A percentile compares a stretch with the other conserved stretches of the same genome.
phyloP scores from a whole-genome alignment of 192 early-diverging fungal genomes.

The Rhizophagus prolifer region DNA sequence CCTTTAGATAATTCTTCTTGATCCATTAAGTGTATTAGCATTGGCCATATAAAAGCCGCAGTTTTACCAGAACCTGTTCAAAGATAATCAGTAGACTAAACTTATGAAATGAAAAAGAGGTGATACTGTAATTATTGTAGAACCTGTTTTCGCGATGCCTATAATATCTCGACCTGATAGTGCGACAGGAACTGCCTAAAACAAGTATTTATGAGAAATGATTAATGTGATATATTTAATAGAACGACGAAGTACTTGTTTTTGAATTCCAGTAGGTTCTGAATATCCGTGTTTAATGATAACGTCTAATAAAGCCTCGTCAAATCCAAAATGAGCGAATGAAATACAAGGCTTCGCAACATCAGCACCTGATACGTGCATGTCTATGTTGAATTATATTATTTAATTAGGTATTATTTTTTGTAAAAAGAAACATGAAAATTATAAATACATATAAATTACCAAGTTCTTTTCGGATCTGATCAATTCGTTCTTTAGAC shows the following conservation, averaged over 20 bases:
- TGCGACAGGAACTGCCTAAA: constrained; percentile 67
- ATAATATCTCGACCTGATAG: constrained; percentile 80
- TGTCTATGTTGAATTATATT: constrained; percentile 37
- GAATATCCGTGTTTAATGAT: constrained; percentile 68
- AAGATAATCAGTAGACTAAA: not conserved
- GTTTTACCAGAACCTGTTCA: constrained; percentile 73
- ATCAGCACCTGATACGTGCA: constrained; percentile 65
- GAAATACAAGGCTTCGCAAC: constrained; percentile 74
- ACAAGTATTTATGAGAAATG: not conserved
- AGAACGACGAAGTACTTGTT: constrained; percentile 40
- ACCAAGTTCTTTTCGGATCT: constrained; percentile 57
- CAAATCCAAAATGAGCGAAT: constrained; percentile 85
- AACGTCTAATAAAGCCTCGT: constrained; percentile 59
- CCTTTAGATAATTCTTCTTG: constrained; percentile 64
- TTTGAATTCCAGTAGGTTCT: constrained; percentile 75
- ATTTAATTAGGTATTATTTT: too few species aligned
- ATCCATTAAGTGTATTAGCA: constrained; percentile 86
- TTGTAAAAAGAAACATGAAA: not conserved
- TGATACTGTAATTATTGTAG: not conserved
- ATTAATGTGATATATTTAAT: not conserved
- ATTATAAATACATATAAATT: not conserved
- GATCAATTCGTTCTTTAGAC: constrained; percentile 48
- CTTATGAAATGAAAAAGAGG: not conserved
- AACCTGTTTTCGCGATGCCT: constrained; percentile 78
- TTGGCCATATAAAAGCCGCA: constrained; percentile 78